Base-by-base conservation (phyloP, 202 grass and related monocot species). In the Dendrocalamus latiflorus region DNA sequence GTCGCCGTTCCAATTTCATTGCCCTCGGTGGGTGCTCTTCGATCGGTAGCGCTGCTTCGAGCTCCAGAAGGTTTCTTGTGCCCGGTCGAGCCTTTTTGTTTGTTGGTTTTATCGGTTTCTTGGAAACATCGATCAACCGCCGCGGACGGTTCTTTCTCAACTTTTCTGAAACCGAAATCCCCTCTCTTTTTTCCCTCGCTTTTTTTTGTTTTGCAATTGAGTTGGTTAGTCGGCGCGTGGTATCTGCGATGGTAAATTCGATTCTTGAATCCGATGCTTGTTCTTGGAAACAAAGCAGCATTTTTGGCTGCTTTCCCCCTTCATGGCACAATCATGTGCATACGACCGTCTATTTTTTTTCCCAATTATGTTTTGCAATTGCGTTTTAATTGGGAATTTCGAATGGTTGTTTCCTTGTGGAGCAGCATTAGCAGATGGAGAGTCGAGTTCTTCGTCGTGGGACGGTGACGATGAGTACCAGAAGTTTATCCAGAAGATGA, bases 401-500 rank as follows among this genome's bases (percentile, higher is more conserved):
- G 8, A 79, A 36, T 62, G 39, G 17, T 14, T 58, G 3, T 80
- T 51, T 74, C 12, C 61, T 13, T 41, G 11, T 84, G 17, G 4
- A 17, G 12, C 61, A 74, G 75, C 81, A 61, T 42, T 84, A 34
- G 70, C 84, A 82, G 91, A 94, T 83, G 92, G 86, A 53, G 88
- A 92, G 28, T 43, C 84, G 80, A 86, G 67, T 57, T 90, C 73
- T 83, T 90, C 78, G 60, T 94, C 89, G 10, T 94, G 87, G 80
- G 94, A 89, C 56, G 83, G 86, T 36, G 94, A 91, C 66, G 90
- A 92, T 56, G 94, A 97, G 80, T 94, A 94, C 59, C 81, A 97
- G 84, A 97, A 97, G 81, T 94, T 97, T 72, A 94, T 97, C 55
- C 83, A 89, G 44, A 97, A 88, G 78, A 97, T 97, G 94, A 97